phyloP scores from a whole-genome alignment of 805 yeast genomes.

The Wickerhamiella nectarea region DNA sequence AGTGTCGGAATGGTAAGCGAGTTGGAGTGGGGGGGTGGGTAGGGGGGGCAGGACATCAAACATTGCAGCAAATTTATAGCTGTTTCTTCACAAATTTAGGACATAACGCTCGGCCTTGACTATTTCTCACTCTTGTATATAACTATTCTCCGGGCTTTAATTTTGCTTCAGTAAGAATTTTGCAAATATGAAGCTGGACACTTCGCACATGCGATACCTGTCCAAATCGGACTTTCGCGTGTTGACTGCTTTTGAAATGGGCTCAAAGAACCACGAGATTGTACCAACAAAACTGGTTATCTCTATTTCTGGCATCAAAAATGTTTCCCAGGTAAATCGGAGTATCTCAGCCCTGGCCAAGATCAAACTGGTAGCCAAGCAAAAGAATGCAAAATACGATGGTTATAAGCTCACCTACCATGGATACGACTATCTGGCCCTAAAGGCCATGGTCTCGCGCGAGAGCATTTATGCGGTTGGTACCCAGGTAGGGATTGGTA shows the following conservation, averaged over 20 bases:
- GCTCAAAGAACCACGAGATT: constrained; percentile 84
- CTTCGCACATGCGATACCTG: constrained; percentile 84
- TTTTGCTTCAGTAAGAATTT: background rate
- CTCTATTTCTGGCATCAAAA: constrained; percentile 62
- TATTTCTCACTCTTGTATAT: too few species aligned
- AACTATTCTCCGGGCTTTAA: too few species aligned
- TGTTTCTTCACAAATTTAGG: too few species aligned
- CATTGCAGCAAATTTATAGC: too few species aligned
- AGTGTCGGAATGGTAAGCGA: too few species aligned
- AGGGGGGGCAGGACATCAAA: too few species aligned
- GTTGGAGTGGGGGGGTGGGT: too few species aligned
- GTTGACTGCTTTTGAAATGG: constrained; percentile 70
- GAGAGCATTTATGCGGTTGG: constrained; percentile 68
- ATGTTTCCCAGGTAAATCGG: constrained; percentile 62
- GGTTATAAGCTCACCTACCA: constrained; percentile 81
- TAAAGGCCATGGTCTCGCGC: constrained; percentile 67
- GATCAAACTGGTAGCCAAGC: constrained; percentile 56
- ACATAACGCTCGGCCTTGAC: too few species aligned
- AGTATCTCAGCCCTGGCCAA: constrained; percentile 80
- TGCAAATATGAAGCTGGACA: constrained; percentile 78
- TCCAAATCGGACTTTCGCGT: constrained; percentile 84
- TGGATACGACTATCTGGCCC: constrained; percentile 87
- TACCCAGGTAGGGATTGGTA: constrained; percentile 86
- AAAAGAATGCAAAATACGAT: constrained; percentile 87
- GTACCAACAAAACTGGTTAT: constrained; percentile 82